phyloP scores from a whole-genome alignment of 2,329 filamentous ascomycete genomes.

The Botryotinia convoluta region DNA sequence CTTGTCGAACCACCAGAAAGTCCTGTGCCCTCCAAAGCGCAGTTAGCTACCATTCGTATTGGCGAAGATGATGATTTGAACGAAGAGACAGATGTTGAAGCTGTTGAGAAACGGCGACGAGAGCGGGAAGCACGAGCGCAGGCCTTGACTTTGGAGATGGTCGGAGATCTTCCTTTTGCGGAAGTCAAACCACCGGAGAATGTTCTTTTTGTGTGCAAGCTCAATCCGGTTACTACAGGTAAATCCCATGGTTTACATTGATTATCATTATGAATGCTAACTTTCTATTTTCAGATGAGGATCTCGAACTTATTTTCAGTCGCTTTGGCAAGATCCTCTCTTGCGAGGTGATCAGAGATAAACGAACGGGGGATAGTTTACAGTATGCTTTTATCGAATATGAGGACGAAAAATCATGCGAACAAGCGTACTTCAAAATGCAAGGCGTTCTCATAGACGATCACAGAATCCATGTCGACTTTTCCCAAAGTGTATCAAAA shows the following conservation, averaged over 20 bases:
- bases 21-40: constrained; percentile 76
- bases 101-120: constrained; percentile 72
- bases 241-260: constrained; percentile 14
- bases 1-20: constrained; percentile 75
- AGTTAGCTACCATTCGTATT: constrained; percentile 88
- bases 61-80: constrained; percentile 82
- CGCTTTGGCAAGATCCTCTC: constrained; percentile 94
- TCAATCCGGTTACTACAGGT: constrained; percentile 89
- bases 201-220: constrained; percentile 95
- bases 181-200: constrained; percentile 98
- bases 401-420: constrained; percentile 86
- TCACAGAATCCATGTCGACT: constrained; percentile 96
- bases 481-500: constrained; percentile 90
- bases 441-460: constrained; percentile 96
- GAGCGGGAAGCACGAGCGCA: constrained; percentile 92
- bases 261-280: constrained; percentile 17
- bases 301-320: constrained; percentile 92
- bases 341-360: constrained; percentile 93
- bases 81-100: constrained; percentile 72
- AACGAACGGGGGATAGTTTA: constrained; percentile 87
- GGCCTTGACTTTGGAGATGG: constrained; percentile 93
- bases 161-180: constrained; percentile 94
- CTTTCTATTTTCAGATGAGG: constrained; percentile 60
- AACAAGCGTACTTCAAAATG: constrained; percentile 98
- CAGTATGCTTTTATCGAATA: constrained; percentile 99